These are phyloP conservation scores for Magnaporthiopsis incrustans DNA, from an alignment of 2,329 filamentous ascomycete genomes.

Conservation along the genomic window DNA sequence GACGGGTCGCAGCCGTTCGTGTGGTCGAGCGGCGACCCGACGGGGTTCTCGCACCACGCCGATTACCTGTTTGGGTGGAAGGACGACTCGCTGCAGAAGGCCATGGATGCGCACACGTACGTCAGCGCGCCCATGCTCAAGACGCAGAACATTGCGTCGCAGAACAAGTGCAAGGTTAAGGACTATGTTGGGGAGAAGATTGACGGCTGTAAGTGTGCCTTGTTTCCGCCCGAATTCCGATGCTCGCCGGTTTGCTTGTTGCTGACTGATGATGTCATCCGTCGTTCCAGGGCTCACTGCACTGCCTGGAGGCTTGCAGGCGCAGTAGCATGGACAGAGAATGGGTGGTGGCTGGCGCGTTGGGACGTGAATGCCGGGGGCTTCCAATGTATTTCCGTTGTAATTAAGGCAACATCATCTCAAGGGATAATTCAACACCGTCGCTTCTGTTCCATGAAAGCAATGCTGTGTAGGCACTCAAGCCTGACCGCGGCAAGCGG, in stretches of 20 bases:
- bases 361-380: not conserved
- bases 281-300: not conserved
- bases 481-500: no score
- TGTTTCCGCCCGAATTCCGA: not conserved
- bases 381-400: no score
- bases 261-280: not conserved
- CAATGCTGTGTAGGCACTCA: no score
- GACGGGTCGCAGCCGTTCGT: conserved; percentile 31
- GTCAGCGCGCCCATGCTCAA: conserved; percentile 19
- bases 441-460: no score
- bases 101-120: conserved; percentile 27
- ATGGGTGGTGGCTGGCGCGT: not conserved
- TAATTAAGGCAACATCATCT: no score
- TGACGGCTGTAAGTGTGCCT: conserved; percentile 20
- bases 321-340: no score
- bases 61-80: conserved; percentile 38
- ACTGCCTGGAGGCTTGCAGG: not conserved
- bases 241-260: not conserved
- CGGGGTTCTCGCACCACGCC: conserved; percentile 29
- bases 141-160: conserved; percentile 20
- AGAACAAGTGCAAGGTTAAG: conserved; percentile 20
- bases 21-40: conserved; percentile 29
- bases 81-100: conserved; percentile 30
- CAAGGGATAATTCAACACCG: no score
- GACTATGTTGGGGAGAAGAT: conserved; percentile 20